phyloP scores from a whole-genome alignment of 139 green algal genomes.

The Chlorella vulgaris region DNA sequence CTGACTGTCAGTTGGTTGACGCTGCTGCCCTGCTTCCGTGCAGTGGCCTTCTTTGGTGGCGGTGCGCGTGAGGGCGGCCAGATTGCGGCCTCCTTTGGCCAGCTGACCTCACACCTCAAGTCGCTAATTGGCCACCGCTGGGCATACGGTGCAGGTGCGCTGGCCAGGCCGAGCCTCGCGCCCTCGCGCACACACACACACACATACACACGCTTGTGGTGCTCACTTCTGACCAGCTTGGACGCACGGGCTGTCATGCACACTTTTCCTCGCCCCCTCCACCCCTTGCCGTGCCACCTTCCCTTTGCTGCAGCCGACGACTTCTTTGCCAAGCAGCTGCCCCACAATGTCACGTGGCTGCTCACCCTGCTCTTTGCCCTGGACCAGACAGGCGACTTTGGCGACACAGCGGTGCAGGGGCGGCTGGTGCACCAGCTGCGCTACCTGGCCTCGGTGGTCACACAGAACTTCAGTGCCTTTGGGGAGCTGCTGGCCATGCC shows the following conservation, averaged over 20 bases:
- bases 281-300: not conserved
- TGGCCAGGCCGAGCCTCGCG: too few relatives aligned
- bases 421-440: slow-evolving; percentile 73
- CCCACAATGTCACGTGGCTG: slow-evolving; percentile 81
- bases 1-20: too few relatives aligned
- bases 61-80: slow-evolving; percentile 53
- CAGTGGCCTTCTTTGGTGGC: slow-evolving; percentile 75
- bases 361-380: slow-evolving; percentile 78
- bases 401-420: slow-evolving; percentile 52
- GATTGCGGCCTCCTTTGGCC: slow-evolving; percentile 46
- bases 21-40: not conserved
- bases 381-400: slow-evolving; percentile 50
- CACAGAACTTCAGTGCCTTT: slow-evolving; percentile 76
- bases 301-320: slow-evolving; percentile 59
- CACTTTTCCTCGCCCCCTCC: not conserved
- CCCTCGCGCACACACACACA: too few relatives aligned
- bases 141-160: slow-evolving; percentile 55
- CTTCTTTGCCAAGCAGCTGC: slow-evolving; percentile 84
- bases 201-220: not conserved
- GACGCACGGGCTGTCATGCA: not conserved
- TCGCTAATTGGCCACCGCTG: slow-evolving; percentile 51
- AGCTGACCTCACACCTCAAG: slow-evolving; percentile 49
- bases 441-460: slow-evolving; percentile 79
- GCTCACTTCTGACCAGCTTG: not conserved
- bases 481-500: slow-evolving; percentile 75